Conservation (phyloP, 495 filamentous ascomycete species). For the Daldinia bambusicola region DNA sequence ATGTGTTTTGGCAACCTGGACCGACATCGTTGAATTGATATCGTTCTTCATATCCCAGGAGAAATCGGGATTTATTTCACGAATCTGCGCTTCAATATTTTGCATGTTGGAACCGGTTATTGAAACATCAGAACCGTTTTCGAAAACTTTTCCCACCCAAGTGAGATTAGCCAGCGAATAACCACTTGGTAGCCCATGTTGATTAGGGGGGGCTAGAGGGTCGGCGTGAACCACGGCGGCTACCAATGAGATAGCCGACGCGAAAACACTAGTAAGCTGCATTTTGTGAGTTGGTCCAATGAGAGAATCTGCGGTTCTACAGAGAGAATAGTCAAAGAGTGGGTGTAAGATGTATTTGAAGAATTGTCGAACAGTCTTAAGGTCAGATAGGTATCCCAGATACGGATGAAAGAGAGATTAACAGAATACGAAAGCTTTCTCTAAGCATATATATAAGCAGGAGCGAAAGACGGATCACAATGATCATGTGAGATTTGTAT, state of each 20-base stretch:
- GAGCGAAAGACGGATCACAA: not conserved
- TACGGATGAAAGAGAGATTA: not conserved
- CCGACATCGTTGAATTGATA: not conserved
- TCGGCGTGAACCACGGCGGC: not conserved
- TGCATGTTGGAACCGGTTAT: conserved; percentile 22
- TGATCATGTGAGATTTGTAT: not conserved
- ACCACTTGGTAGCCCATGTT: not conserved
- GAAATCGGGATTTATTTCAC: conserved; percentile 18
- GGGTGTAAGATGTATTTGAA: not conserved
- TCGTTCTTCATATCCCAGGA: conserved; percentile 10
- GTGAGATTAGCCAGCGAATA: conserved; percentile 21
- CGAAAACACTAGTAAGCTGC: conserved; percentile 4
- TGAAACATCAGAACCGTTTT: conserved; percentile 13
- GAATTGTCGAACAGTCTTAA: not conserved
- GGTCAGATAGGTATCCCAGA: not conserved
- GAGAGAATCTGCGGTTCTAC: not conserved
- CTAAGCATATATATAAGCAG: not conserved
- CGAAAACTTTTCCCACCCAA: conserved; percentile 26
- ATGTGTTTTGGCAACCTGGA: not conserved
- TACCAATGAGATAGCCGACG: conserved; percentile 1
- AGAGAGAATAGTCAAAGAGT: not conserved
- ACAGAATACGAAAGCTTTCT: not conserved
- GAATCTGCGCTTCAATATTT: conserved; percentile 37
- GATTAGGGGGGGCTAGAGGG: not conserved
- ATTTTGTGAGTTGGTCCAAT: conserved; percentile 6